phyloP scores from a whole-genome alignment of 192 early-diverging fungal species.

The Cetraspora pellucida region DNA sequence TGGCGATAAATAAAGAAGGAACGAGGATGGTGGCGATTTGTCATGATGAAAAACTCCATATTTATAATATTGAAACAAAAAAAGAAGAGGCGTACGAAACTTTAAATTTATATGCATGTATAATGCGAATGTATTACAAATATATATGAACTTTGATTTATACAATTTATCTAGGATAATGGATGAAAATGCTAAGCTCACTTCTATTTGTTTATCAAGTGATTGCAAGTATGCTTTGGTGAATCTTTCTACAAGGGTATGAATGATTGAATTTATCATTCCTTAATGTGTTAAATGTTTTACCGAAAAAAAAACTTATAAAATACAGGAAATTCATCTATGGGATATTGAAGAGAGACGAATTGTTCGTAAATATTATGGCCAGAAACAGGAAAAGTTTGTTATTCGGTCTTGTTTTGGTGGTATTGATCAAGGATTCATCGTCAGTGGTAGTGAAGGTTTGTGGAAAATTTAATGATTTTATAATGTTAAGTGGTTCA shows the following conservation, averaged over 20 bases:
- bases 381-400: conserved; percentile 83
- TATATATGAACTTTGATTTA: background rate
- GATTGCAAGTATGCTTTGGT: conserved; percentile 59
- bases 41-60: conserved; percentile 56
- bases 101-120: background rate
- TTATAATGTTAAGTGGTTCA: background rate
- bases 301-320: background rate
- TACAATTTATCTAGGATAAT: conserved; percentile 34
- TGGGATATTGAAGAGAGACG: conserved; percentile 77
- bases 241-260: conserved; percentile 46
- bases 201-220: conserved; percentile 45
- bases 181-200: conserved; percentile 45
- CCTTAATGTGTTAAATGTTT: background rate
- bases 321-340: conserved; percentile 80
- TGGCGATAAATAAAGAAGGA: conserved; percentile 65
- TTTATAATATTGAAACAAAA: conserved; percentile 25
- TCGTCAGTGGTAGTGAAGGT: conserved; percentile 94
- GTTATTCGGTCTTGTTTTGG: conserved; percentile 94
- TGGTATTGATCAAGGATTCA: conserved; percentile 77
- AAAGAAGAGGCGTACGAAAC: conserved; percentile 31
- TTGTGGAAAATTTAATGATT: background rate
- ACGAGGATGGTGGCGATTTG: conserved; percentile 63
- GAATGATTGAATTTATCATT: background rate
- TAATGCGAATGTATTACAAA: background rate
- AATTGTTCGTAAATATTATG: conserved; percentile 76